Base-by-base conservation (phyloP, 768 basidiomycete species). In the Chlorophyllum brunneum region DNA sequence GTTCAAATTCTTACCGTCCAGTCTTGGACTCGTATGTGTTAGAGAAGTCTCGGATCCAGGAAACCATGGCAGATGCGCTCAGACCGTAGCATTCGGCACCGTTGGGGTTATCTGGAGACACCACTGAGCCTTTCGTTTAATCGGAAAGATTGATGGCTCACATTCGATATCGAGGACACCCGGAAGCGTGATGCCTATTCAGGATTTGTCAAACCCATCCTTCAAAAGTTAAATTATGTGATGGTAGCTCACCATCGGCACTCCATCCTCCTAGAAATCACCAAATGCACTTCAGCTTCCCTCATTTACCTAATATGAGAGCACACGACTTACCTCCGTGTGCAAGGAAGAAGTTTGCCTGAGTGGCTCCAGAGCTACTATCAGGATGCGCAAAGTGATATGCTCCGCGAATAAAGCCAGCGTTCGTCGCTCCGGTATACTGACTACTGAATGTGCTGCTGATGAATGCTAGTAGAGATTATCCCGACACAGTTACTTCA, bases 121-220 rank as follows among this genome's bases (percentile, higher is more conserved):
- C 29, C 16, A 6, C 20, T 31, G 18, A 30, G 27, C 10, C 8
- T 30, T 15, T 24, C 30, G 20, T 2, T 38, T 11, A 11, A 13
- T 27, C 49, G 26, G 4, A 33, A 22, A 38, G 24, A 23, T 41
- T 5, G 27, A 20, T 16, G 9, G 59, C 74, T 51, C 30, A 83
- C 83, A 76, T 59, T 86, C 81, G 43, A 86, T 78, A 56, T 85
- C 83, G 10, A 85, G 64, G 4, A 79, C 79, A 11, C 83, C 83
- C 24, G 85, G 83, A 15, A 85, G 80, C 29, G 83, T 85, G 27
- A 49, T 49, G 9, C 45, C 45, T 46, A 36, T n/a, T 13, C 34
- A n/a, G 9, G 6, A 36, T 13, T 34, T 13, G 10, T 36, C 11
- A n/a, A 6, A n/a, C 2, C 9, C 9, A 15, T 5, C 34, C 34